A percentile compares a stretch with the other conserved stretches of the same genome.
phyloP scores from a whole-genome alignment of 192 early-diverging fungal species.

The Lobosporangium transversale region DNA sequence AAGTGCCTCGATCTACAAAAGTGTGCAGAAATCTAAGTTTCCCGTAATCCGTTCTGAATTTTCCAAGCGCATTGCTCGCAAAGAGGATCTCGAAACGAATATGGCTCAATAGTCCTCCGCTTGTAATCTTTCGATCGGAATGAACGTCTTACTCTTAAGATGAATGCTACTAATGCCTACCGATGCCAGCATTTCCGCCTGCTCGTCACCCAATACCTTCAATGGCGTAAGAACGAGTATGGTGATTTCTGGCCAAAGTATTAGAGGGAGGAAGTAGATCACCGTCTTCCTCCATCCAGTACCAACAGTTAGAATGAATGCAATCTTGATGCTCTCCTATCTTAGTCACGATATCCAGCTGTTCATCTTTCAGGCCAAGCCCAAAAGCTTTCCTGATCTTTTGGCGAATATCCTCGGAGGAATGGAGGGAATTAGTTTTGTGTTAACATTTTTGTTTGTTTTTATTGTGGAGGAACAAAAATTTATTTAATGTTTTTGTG shows the following conservation, averaged over 20 bases:
- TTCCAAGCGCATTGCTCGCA: neutral
- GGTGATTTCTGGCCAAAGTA: conserved; percentile 2
- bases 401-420: too few species aligned
- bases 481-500: too few species aligned
- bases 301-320: conserved; percentile 17
- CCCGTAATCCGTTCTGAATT: conserved; percentile 5
- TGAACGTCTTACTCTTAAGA: too few species aligned
- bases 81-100: conserved; percentile 35
- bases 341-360: neutral
- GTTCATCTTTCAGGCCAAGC: too few species aligned
- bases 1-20: too few species aligned
- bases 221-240: conserved; percentile 12
- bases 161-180: neutral
- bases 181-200: neutral
- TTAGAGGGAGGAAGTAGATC: conserved; percentile 10
- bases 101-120: conserved; percentile 3
- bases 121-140: too few species aligned
- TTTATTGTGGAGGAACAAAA: too few species aligned
- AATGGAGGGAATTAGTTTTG: too few species aligned
- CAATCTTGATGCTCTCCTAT: neutral
- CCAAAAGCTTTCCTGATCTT: too few species aligned
- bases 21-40: conserved; percentile 3
- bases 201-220: neutral
- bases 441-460: too few species aligned
- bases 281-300: conserved; percentile 10